Base-by-base conservation (phyloP, 306 rosid genomes). In the Betula pendula region DNA sequence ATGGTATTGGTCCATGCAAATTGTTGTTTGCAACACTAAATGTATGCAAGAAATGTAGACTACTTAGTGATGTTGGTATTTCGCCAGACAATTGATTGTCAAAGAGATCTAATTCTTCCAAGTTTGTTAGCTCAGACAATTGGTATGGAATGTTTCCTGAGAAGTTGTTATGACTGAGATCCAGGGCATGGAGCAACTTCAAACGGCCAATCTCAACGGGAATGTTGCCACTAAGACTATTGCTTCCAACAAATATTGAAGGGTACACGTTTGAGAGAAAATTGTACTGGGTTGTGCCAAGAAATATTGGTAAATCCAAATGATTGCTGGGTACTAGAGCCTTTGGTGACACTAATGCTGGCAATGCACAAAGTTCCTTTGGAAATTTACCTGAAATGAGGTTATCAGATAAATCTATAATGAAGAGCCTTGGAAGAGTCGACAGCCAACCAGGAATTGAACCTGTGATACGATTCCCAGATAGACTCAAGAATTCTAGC, bases 1-100 rank as follows among this genome's bases (percentile, higher is more conserved):
- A 35, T 8, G 67, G 76, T 38, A 72, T 72, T 52, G 49, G 29
- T 72, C 76, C 76, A 52, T 53, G 20, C 1, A 72, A 44, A 8
- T 24, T 38, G 31, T 72, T 72, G 52, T 24, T 22, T 2, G 68
- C 51, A 38, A 56, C 77, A 52, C 50, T 73, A 40, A 73, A 56
- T 1, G 5, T 2, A 38, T 22, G 19, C 77, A 77, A 68, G 55
- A 68, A 68, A 52, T 6, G 43, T 7, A 77, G 43, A 11, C 11
- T 40, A n/a, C 20, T 13, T 6, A 68, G 17, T 25, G 68, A 19
- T 9, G 24, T 4, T 8, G 80, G 80, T 14, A 77, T 24, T 2
- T 53, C 10, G 24, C 80, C 74, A 0, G 66, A 68, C 43, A 77
- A 77, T 5, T 24, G 50, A 17, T 77, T 77, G 25, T 2, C 0